Conservation (phyloP, 2,329 filamentous ascomycete genomes). For the Clarireedia monteithiana region DNA sequence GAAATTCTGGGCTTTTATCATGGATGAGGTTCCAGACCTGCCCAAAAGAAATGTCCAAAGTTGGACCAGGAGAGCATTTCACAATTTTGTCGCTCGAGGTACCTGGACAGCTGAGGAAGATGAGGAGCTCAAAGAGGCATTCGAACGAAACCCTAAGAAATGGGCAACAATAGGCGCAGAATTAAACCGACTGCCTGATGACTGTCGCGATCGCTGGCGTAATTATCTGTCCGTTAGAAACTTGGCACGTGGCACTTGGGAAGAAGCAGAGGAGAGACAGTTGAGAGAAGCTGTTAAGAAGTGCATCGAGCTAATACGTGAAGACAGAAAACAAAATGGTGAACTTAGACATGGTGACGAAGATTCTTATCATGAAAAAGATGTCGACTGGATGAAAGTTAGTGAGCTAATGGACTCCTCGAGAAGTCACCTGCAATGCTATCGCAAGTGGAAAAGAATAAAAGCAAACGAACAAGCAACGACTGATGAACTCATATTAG, state of each 20-base stretch:
- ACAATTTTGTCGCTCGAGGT: slow-evolving; percentile 55
- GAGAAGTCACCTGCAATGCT: slow-evolving; percentile 60
- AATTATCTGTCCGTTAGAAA: slow-evolving; percentile 56
- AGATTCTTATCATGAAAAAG: slow-evolving; percentile 36
- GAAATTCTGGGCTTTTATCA: slow-evolving; percentile 44
- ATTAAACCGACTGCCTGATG: slow-evolving; percentile 56
- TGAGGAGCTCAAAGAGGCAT: slow-evolving; percentile 40
- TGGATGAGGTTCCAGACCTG: slow-evolving; percentile 40
- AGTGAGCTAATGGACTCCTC: slow-evolving; percentile 53
- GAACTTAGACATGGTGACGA: slow-evolving; percentile 17
- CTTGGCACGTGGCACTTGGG: slow-evolving; percentile 48
- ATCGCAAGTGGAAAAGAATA: slow-evolving; percentile 56
- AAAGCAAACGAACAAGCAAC: slow-evolving; percentile 26
- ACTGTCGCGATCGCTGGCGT: slow-evolving; percentile 62
- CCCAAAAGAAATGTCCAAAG: slow-evolving; percentile 47
- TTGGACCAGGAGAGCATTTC: slow-evolving; percentile 53
- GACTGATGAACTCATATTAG: slow-evolving; percentile 12
- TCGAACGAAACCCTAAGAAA: slow-evolving; percentile 38
- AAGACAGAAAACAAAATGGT: slow-evolving; percentile 22
- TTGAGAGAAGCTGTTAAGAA: slow-evolving; percentile 40
- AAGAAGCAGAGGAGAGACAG: slow-evolving; percentile 45
- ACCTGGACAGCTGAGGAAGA: slow-evolving; percentile 54
- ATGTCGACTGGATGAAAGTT: slow-evolving; percentile 59
- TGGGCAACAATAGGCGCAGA: slow-evolving; percentile 56
- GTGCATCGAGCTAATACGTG: slow-evolving; percentile 42